A percentile compares a stretch with the other conserved stretches of the same genome.
These are phyloP conservation scores for Ophiognomonia clavigignenti-juglandacearum DNA, from an alignment of 2,329 filamentous ascomycete genomes.

Conservation along the genomic window DNA sequence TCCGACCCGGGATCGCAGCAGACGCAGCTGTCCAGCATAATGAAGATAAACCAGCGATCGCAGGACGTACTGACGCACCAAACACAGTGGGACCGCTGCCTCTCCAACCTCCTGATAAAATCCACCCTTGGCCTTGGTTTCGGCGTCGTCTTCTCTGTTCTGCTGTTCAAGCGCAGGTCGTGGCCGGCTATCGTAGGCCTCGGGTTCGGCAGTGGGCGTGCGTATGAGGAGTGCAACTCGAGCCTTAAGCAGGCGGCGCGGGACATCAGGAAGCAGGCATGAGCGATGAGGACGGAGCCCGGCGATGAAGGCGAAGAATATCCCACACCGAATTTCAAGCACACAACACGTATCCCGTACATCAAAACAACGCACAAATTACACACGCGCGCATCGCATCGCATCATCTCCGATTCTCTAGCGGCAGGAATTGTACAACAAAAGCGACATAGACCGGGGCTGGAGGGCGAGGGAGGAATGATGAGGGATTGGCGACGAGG, in stretches of 20 bases:
- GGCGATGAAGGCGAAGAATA: too few species aligned
- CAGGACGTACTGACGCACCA: constrained; percentile 1
- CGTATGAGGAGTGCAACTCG: constrained; percentile 97
- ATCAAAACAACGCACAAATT: too few species aligned
- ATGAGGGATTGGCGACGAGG: neutral
- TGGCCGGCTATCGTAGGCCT: constrained; percentile 96
- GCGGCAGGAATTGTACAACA: constrained; percentile 10
- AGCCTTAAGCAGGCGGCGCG: constrained; percentile 59
- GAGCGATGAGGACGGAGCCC: too few species aligned
- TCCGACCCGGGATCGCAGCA: too few species aligned
- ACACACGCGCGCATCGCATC: neutral
- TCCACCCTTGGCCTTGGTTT: constrained; percentile 94
- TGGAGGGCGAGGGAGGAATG: neutral
- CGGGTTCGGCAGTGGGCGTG: constrained; percentile 91
- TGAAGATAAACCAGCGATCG: neutral
- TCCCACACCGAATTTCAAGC: neutral
- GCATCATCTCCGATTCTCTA: neutral
- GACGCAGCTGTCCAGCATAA: too few species aligned
- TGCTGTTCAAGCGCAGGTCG: constrained; percentile 94
- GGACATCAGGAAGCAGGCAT: constrained; percentile 51
- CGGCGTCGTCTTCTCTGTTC: constrained; percentile 96
- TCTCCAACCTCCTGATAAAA: constrained; percentile 96
- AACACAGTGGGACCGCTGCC: constrained; percentile 90
- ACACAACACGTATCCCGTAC: too few species aligned
- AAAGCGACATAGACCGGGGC: constrained; percentile 1